A percentile compares a stretch with the other conserved stretches of the same genome.
Conservation (phyloP, 306 rosid genomes). For the Cicer bijugum region DNA sequence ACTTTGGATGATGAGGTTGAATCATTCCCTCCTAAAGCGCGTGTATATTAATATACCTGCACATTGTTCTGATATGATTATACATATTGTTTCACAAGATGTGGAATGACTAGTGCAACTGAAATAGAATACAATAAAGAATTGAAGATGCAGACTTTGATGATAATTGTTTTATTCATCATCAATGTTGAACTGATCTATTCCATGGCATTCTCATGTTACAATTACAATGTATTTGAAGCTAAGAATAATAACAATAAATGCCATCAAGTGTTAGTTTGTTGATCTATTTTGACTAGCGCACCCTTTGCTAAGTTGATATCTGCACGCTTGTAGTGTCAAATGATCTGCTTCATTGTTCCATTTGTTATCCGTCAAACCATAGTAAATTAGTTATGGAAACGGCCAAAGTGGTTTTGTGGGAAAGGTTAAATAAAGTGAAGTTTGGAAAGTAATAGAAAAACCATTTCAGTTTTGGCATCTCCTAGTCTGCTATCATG, state of each 20-base stretch:
- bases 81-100: slow-evolving; percentile 15
- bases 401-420: neutral
- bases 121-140: slow-evolving; percentile 41
- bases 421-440: neutral
- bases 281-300: neutral
- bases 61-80: slow-evolving; percentile 8
- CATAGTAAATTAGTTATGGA: neutral
- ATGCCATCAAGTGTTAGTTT: neutral
- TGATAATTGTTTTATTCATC: slow-evolving; percentile 47
- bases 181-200: slow-evolving; percentile 36
- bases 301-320: neutral
- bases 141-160: slow-evolving; percentile 45
- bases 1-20: slow-evolving; percentile 87
- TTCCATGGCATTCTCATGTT: slow-evolving; percentile 38
- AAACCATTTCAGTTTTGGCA: no score
- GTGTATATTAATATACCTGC: slow-evolving; percentile 65
- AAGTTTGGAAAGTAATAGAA: no score
- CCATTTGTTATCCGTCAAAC: neutral
- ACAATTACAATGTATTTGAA: slow-evolving; percentile 32
- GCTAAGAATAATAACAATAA: slow-evolving; percentile 31
- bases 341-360: slow-evolving; percentile 19
- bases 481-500: no score
- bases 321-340: neutral
- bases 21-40: slow-evolving; percentile 95
- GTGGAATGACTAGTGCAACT: slow-evolving; percentile 35